Evolutionary conservation across 2,329 filamentous ascomycete genomes (phyloP), one percentile per base, ranked within the genome.

Genomic region (Aureobasidium uvarum): DNA sequence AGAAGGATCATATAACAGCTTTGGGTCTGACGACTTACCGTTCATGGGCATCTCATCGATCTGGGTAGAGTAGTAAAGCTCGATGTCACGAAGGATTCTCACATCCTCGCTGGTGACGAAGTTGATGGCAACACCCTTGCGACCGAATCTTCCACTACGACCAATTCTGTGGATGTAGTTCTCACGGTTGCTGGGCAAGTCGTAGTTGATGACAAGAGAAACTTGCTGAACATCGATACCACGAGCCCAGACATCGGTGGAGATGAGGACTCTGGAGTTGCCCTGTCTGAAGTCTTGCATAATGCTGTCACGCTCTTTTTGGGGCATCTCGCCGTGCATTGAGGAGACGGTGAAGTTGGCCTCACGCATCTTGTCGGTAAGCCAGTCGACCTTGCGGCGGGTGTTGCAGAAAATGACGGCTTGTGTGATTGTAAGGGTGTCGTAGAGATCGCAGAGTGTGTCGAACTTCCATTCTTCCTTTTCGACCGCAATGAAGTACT

Each of bases 391-490:
- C 90, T 99, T 99, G 78, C 95, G 88, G 71, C 95, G 89, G 7
- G 95, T 99, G 80, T 99, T 99, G 85, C 95, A 99, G 84, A 99
- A 99, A 77, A 99, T 99, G 77, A 99, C 95, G 52, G 95, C 95
- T 81, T 98, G 95, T 18, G 95, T 98, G 75, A 99, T 98, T 64
- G 95, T 99, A 51, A 99, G 85, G 14, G 95, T 98, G 77, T 99
- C 95, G 84, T 99, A 99, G 66, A 99, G 88, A 81, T 99, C 95
- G 79, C 92, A 98, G 5, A 99, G 87, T 2, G 95, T 99, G 77
- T 99, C 95, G 72, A 99, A 96, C 79, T 99, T 99, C 95, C 95
- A 99, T 77, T 98, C 95, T 78, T 99, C 95, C 83, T 97, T 98
- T 80, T 99, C 95, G 23, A 98, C 95, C 1, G 95, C 95, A 73